Evolutionary conservation across 2,329 filamentous ascomycete species (phyloP), one percentile per base, ranked within the genome.

Genomic region (Aphanoascus verrucosus): DNA sequence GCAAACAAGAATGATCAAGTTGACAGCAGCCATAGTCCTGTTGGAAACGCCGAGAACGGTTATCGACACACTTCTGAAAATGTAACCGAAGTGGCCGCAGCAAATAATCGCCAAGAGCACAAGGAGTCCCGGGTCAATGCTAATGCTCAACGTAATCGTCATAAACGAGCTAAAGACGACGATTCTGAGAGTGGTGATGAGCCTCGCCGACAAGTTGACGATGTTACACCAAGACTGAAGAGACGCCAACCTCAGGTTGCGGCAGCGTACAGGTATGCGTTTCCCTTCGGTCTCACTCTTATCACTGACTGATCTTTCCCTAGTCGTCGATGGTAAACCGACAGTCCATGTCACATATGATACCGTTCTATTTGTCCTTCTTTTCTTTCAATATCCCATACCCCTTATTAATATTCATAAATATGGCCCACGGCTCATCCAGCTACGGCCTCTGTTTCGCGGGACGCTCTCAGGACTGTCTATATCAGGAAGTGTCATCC

Each of bases 301-400:
- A 34, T 14, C 19, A 14, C 4, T 55, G 53, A 52, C 59, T 59
- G 53, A 58, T n/a, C 57, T 51, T 52, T 54, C 55, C 54, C 53
- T 51, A 62, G 63, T 55, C 70, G 70, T 54, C 70, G 70, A 45
- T 73, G 70, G 70, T 73, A 61, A 67, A 44, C 23, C 41, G 48
- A 19, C 6, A 14, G n/a, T 31, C 19, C 5, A 45, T 3, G 45
- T 41, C 20, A 45, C 15, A 19, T n/a, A n/a, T 15, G 31, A 37
- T 23, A 38, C 23, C 48, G 20, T 38, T 44, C 23, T 43, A 19
- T 31, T 41, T 28, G 23, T 45, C 43, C 17, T 28, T 31, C 41
- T 55, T 52, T 45, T 55, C 43, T 49, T 42, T 50, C 50, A 38
- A 58, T 59, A 57, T 49, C 52, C 53, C 51, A 59, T 57, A 60